These are phyloP conservation scores for Physcomitrium patens DNA, from an alignment of 225 moss, liverwort and hornwort species.

Conservation along the genomic window DNA sequence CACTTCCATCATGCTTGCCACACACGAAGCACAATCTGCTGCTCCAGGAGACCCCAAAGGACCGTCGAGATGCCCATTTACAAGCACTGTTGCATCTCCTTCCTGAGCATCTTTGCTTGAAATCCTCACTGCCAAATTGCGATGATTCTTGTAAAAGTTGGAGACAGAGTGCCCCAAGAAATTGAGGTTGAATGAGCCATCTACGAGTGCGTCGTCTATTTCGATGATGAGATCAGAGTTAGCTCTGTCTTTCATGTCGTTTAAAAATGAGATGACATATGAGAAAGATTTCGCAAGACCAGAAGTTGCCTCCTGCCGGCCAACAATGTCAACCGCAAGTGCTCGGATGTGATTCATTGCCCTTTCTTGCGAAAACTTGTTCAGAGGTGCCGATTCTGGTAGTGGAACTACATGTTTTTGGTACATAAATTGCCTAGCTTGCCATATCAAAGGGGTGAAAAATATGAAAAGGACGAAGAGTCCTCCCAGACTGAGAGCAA, in stretches of 20 bases:
- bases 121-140: conserved; percentile 77
- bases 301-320: conserved; percentile 73
- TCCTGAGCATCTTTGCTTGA: conserved; percentile 63
- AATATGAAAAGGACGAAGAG: conserved; percentile 59
- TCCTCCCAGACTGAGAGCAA: conserved; percentile 53
- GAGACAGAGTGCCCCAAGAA: conserved; percentile 74
- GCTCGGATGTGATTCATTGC: conserved; percentile 84
- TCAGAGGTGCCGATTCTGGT: conserved; percentile 61
- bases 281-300: conserved; percentile 67
- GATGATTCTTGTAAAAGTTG: conserved; percentile 78
- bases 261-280: conserved; percentile 63
- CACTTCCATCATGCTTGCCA: conserved; percentile 91
- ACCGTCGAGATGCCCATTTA: conserved; percentile 91
- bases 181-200: conserved; percentile 81
- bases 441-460: conserved; percentile 59
- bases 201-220: conserved; percentile 76
- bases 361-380: conserved; percentile 87
- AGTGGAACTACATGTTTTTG: conserved; percentile 79
- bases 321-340: conserved; percentile 62
- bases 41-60: conserved; percentile 93
- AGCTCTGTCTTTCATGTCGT: conserved; percentile 61
- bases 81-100: conserved; percentile 75
- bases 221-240: conserved; percentile 72
- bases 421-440: conserved; percentile 78
- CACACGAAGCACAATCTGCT: conserved; percentile 95